A percentile compares a stretch with the other conserved stretches of the same genome.
Evolutionary conservation across 176 grass and related monocot genomes (phyloP).

Genomic region (Panicum miliaceum): DNA sequence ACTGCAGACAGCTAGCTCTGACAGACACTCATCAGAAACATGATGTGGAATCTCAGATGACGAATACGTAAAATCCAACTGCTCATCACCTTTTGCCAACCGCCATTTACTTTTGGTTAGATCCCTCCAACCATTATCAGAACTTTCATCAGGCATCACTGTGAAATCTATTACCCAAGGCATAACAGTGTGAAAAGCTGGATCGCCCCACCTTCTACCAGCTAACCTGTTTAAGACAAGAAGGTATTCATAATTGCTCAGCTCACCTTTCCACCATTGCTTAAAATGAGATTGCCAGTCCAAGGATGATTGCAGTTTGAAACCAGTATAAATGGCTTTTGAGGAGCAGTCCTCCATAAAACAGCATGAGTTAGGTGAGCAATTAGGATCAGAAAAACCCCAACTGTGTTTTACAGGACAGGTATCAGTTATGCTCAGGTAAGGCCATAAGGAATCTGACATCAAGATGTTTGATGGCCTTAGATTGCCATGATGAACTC

Average conservation of each 20-base stretch:
- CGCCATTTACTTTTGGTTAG: conserved; percentile 98
- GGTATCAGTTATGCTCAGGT: conserved; percentile 71
- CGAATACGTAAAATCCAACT: conserved; percentile 92
- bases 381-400: conserved; percentile 46
- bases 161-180: conserved; percentile 99
- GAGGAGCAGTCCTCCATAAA: conserved; percentile 51
- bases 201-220: conserved; percentile 93
- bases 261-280: conserved; percentile 78
- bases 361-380: conserved; percentile 49
- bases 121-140: conserved; percentile 89
- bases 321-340: conserved; percentile 57
- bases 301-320: conserved; percentile 56
- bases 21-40: conserved; percentile 98
- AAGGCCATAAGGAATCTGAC: conserved; percentile 78
- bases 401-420: conserved; percentile 50
- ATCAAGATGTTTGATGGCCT: conserved; percentile 75
- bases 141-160: conserved; percentile 73
- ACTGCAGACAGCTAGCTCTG: conserved; percentile 97
- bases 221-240: conserved; percentile 91
- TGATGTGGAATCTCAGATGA: conserved; percentile 96
- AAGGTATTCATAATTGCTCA: conserved; percentile 98
- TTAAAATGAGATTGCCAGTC: conserved; percentile 76
- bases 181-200: conserved; percentile 93
- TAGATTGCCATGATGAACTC: conserved; percentile 80
- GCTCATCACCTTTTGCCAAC: conserved; percentile 94